Evolutionary conservation across 805 yeast genomes (phyloP).

Genomic region (Candida oleophila): DNA sequence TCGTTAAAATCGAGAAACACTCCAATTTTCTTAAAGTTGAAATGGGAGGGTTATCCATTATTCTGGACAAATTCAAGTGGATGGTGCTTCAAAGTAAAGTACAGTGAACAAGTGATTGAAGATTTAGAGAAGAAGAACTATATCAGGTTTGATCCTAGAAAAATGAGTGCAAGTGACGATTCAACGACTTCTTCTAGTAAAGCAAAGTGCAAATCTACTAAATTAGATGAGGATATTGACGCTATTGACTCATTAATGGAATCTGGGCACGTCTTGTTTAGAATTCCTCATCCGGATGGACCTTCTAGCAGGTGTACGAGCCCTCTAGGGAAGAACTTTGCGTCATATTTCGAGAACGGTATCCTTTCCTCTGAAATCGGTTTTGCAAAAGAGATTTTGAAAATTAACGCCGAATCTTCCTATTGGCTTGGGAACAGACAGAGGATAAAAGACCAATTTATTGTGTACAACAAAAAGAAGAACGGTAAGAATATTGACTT

Average conservation of each 20-base stretch:
- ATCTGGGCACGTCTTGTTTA: slow-evolving; percentile 48
- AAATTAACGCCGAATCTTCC: slow-evolving; percentile 75
- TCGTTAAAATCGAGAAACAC: slow-evolving; percentile 74
- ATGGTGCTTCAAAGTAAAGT: slow-evolving; percentile 80
- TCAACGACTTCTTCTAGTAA: background rate
- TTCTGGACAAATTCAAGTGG: slow-evolving; percentile 79
- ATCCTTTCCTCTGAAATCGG: slow-evolving; percentile 67
- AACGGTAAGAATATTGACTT: slow-evolving; percentile 19
- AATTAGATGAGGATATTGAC: background rate
- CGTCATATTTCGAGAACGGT: slow-evolving; percentile 71
- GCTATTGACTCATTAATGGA: background rate
- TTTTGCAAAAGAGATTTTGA: slow-evolving; percentile 73
- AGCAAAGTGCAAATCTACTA: background rate
- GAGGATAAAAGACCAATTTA: slow-evolving; percentile 81
- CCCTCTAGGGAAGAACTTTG: slow-evolving; percentile 74
- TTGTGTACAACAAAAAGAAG: slow-evolving; percentile 52
- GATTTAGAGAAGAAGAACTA: slow-evolving; percentile 40
- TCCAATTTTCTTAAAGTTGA: slow-evolving; percentile 70
- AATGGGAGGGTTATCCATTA: slow-evolving; percentile 85
- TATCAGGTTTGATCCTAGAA: slow-evolving; percentile 22
- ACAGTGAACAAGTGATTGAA: slow-evolving; percentile 25
- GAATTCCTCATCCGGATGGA: slow-evolving; percentile 88
- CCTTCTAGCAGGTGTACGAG: slow-evolving; percentile 68
- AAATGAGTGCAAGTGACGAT: slow-evolving; percentile 13
- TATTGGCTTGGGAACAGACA: slow-evolving; percentile 94